Evolutionary conservation across 306 rosid species (phyloP).

Genomic region (Acacia confusa): DNA sequence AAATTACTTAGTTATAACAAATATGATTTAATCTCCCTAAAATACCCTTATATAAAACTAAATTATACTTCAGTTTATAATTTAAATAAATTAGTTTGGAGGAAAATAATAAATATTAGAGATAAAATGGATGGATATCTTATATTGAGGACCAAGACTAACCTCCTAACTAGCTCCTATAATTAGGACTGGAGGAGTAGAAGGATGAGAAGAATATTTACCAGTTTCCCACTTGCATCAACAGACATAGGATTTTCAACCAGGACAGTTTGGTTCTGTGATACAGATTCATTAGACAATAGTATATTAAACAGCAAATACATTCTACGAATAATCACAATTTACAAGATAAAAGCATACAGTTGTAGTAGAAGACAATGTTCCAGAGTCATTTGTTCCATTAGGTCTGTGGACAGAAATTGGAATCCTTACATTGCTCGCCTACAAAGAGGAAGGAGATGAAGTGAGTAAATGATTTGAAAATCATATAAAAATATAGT

Average conservation of each 20-base stretch:
- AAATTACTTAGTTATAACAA: no score
- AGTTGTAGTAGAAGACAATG: conserved; percentile 69
- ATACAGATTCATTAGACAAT: neutral
- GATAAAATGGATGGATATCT: no score
- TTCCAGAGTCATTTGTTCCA: conserved; percentile 64
- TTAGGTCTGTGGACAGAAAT: conserved; percentile 77
- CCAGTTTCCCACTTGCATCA: conserved; percentile 95
- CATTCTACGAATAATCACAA: conserved; percentile 10
- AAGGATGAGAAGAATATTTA: conserved; percentile 31
- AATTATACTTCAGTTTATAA: no score
- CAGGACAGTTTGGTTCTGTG: conserved; percentile 80
- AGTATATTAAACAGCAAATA: conserved; percentile 9
- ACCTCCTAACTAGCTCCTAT: no score
- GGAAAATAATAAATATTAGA: no score
- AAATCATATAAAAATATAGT: neutral
- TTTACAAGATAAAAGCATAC: conserved; percentile 45
- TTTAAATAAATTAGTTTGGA: no score
- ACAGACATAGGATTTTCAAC: conserved; percentile 98
- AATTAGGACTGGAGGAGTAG: no score
- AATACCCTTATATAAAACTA: no score
- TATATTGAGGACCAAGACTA: no score
- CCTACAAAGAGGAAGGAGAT: conserved; percentile 42
- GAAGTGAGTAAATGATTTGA: neutral
- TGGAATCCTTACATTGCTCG: conserved; percentile 70
- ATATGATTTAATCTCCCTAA: no score